Evolutionary conservation across 2,329 filamentous ascomycete genomes (phyloP).

Genomic region (Chrysoporthe puriensis): DNA sequence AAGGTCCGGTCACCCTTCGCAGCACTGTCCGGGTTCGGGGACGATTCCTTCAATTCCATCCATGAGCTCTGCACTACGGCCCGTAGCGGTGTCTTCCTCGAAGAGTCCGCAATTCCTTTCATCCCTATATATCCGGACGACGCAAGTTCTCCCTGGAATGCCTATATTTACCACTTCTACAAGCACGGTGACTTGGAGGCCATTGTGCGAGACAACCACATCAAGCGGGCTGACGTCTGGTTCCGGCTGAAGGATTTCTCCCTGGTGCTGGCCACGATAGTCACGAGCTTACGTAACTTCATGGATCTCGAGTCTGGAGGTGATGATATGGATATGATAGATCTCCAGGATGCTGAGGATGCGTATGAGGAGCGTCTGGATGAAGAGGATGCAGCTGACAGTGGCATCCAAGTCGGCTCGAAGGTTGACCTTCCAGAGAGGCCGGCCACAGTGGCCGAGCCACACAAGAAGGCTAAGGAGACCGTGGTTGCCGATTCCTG

Average conservation of each 20-base stretch:
- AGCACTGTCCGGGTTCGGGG: slow-evolving; percentile 69
- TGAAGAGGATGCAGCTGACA: slow-evolving; percentile 40
- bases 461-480: slow-evolving; percentile 36
- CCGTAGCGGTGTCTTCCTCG: slow-evolving; percentile 72
- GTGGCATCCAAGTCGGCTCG: not conserved
- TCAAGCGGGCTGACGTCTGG: slow-evolving; percentile 71
- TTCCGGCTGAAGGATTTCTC: slow-evolving; percentile 67
- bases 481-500: slow-evolving; percentile 47
- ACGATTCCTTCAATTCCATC: slow-evolving; percentile 63
- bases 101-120: slow-evolving; percentile 73
- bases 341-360: slow-evolving; percentile 45
- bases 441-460: not conserved
- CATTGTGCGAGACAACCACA: slow-evolving; percentile 66
- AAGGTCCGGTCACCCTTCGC: slow-evolving; percentile 69
- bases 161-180: slow-evolving; percentile 77
- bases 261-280: slow-evolving; percentile 69
- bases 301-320: slow-evolving; percentile 52
- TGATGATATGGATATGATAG: slow-evolving; percentile 49
- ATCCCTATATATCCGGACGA: slow-evolving; percentile 64
- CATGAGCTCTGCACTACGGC: slow-evolving; percentile 68
- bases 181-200: slow-evolving; percentile 68
- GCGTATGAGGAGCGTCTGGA: slow-evolving; percentile 44
- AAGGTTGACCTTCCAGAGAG: not conserved
- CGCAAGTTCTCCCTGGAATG: slow-evolving; percentile 58
- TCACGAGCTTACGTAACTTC: slow-evolving; percentile 64